Evolutionary conservation across 2,329 filamentous ascomycete genomes (phyloP), one percentile per base, ranked within the genome.

Genomic region (Paecilomyces niveus): DNA sequence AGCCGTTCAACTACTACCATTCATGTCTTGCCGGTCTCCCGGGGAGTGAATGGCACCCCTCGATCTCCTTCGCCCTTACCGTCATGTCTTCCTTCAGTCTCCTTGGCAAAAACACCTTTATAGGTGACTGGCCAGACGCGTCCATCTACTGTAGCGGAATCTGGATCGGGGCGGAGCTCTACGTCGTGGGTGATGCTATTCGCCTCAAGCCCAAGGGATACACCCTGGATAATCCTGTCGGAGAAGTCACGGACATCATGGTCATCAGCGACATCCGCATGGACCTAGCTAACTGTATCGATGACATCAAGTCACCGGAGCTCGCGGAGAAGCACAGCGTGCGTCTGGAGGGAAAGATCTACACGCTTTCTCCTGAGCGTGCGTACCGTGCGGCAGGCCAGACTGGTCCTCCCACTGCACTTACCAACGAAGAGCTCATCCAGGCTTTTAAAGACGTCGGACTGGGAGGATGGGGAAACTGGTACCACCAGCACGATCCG

Each of bases 161-260:
- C 6, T 86, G 79, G 60, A 67, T 87, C 2, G 84, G 85, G 0
- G 66, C 80, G 2, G 85, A 87, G 64, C 70, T 85, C 31, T 66
- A 86, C 10, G 71, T 76, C 4, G 67, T 80, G 3, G 82, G 82
- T 1, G 85, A 87, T 60, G 71, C 75, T 0, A 78, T 86, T 1
- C 81, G 83, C 4, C 67, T 87, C 2, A 70, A 74, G 57, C 76
- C 78, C 56, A 65, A 56, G 33, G 62, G 57, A 10, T 63, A 59
- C 57, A 57, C 18, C 8, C 70, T 2, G 64, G 64, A 57, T 26
- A 49, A 50, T 58, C 59, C 18, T 3, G 57, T 68, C 1, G 39
- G 39, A 9, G 58, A 61, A 1, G 76, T 79, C 5, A 78, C 75
- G 0, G 83, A 86, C 57, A 75, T 85, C 15, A 68, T 86, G 64